Evolutionary conservation across 129 eudicot species (phyloP), one percentile per base, ranked within the genome.

Genomic region (Lactuca saligna): DNA sequence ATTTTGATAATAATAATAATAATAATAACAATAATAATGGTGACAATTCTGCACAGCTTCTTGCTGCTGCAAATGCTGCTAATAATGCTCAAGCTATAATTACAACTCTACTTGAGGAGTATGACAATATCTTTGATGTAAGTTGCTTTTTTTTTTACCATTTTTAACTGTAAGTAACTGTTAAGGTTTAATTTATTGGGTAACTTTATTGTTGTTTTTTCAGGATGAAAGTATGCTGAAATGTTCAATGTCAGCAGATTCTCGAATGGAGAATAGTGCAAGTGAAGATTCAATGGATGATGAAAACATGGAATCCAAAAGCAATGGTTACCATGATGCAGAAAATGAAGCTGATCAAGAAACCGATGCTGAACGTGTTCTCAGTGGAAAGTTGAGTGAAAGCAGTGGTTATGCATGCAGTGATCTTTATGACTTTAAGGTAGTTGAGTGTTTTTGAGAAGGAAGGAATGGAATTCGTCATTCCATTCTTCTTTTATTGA

Each of bases 41-140:
- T 53, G 97, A 91, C 66, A 88, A 80, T 80, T 87, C 95, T 65
- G 90, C 96, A 42, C 96, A 91, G 77, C 86, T 91, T 70, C 88
- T 91, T 64, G 97, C 97, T 83, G 97, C 97, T 39, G 97, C 97
- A 20, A 88, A 83, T 82, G 96, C 97, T 79, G 97, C 97, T 54
- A 91, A 88, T 76, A 91, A 88, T 83, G 97, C 97, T 58, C 96
- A 85, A 69, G 97, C 90, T 53, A 88, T 91, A 54, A 82, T 88
- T 50, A 57, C 96, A 34, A 87, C 92, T 41, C 82, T 91, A 59
- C 62, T 91, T 73, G 97, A 91, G 79, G 97, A 91, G 77, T 91
- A 85, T 77, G 96, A 85, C 44, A 87, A 78, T 72, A 70, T 91
- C 54, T 91, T 91, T 48, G 95, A 88, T 57, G 97, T 91, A 80